phyloP scores from a whole-genome alignment of 164 flowering plant genomes.

The Aristolochia contorta region DNA sequence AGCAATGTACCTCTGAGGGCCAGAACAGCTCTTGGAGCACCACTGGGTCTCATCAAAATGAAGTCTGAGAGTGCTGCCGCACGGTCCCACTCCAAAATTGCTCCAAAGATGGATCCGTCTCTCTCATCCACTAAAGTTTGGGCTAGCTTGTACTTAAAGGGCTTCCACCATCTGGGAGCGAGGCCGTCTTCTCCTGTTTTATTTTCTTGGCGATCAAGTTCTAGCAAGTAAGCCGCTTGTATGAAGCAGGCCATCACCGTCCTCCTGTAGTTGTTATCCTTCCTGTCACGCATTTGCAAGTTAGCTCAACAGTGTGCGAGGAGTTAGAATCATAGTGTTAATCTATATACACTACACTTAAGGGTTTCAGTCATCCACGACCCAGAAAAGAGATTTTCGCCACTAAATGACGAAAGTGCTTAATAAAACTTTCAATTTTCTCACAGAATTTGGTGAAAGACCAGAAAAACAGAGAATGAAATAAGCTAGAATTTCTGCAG shows the following conservation, averaged over 20 bases:
- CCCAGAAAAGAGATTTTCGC: too few species aligned
- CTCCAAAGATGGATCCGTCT: slow-evolving; percentile 88
- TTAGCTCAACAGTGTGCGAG: too few species aligned
- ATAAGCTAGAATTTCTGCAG: too few species aligned
- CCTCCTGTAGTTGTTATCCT: slow-evolving; percentile 71
- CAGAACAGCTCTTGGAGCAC: slow-evolving; percentile 84
- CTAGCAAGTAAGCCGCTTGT: slow-evolving; percentile 85
- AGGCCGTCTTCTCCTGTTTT: slow-evolving; percentile 50
- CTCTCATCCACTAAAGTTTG: slow-evolving; percentile 62
- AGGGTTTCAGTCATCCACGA: too few species aligned
- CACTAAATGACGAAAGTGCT: too few species aligned
- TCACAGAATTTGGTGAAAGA: too few species aligned
- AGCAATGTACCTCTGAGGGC: slow-evolving; percentile 84
- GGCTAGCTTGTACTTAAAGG: slow-evolving; percentile 73
- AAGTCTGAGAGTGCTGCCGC: slow-evolving; percentile 71
- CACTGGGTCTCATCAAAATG: slow-evolving; percentile 67
- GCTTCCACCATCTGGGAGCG: slow-evolving; percentile 96
- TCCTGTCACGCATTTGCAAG: too few species aligned
- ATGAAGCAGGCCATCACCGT: slow-evolving; percentile 88
- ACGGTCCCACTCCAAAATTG: slow-evolving; percentile 87
- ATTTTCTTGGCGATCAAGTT: slow-evolving; percentile 87
- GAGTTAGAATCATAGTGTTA: too few species aligned
- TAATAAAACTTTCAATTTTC: too few species aligned
- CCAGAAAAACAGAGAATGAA: too few species aligned
- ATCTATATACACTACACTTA: too few species aligned